Base-by-base conservation (phyloP, 768 basidiomycete species). In the Russula vinacea region DNA sequence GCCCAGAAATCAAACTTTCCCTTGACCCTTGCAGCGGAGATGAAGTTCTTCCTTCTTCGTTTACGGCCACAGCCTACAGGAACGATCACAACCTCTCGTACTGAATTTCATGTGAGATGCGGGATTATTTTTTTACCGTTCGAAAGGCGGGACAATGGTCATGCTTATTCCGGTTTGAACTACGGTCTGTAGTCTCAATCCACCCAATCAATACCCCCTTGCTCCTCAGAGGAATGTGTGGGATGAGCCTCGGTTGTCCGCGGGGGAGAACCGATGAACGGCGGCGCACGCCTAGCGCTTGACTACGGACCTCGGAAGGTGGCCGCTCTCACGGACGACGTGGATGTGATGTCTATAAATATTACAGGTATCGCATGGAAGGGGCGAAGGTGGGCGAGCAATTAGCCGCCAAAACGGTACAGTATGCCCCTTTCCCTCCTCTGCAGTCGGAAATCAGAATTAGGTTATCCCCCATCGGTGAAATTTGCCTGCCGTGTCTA, bases 291-390 rank as follows among this genome's bases (percentile, higher is more conserved):
- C 51, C 33, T 40, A 60, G 40, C 59, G 51, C 50, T 44, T 39
- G 40, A 22, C 39, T n/a, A 60, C 58, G 58, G 40, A 52, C 50
- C 29, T 22, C 50, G 40, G 42, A 44, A 45, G n/a, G 52, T 33
- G 14, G 26, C 29, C 26, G 26, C 42, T 42, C 56, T 44, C 62
- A 32, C 42, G 19, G 56, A 53, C 33, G 37, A 58, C 39, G 19
- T 33, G 56, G 50, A 58, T 13, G 8, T 37, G 50, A 63, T 47
- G 56, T 62, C 54, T 33, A 49, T 49, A 40, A 33, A 32, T 50
- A 56, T 47, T 17, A 47, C 17, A 52, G 19, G 13, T 6, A n/a
- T 56, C n/a, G 29, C 29, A 50, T 42, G 47, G 61, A 56, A 56
- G 55, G 47, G 16, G 39, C 39, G 14, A 42, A n/a, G 19, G 50